phyloP scores from a whole-genome alignment of 371 early-diverging fungal genomes.

The Syncephalastrum monosporum region DNA sequence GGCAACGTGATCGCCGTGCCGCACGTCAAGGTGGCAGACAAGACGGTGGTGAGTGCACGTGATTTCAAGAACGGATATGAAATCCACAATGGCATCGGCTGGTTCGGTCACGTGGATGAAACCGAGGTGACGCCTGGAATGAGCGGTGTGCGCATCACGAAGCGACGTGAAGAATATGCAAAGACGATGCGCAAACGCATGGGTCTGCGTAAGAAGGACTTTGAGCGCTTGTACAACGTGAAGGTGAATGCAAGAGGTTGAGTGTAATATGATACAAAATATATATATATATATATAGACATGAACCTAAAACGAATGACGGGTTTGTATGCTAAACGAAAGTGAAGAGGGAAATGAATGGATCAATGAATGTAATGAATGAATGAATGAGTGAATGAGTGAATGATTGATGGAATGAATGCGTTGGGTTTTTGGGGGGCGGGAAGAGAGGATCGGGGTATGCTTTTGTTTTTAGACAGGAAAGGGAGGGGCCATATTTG shows the following conservation, averaged over 20 bases:
- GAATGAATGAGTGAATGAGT: too few species aligned
- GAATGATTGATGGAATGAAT: not conserved
- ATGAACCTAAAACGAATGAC: not conserved
- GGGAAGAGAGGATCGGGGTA: not conserved
- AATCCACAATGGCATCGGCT: constrained; percentile 28
- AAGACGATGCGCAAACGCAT: constrained; percentile 26
- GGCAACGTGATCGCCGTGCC: constrained; percentile 40
- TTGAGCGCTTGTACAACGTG: constrained; percentile 6
- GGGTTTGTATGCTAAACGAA: too few species aligned
- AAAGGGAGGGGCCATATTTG: not conserved
- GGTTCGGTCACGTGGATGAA: constrained; percentile 24
- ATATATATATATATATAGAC: constrained; percentile 1
- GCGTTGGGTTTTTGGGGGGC: too few species aligned
- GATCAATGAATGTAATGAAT: too few species aligned
- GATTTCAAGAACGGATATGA: constrained; percentile 81
- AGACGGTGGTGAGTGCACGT: constrained; percentile 50
- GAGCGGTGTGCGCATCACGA: constrained; percentile 19
- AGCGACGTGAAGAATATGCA: constrained; percentile 19
- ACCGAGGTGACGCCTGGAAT: constrained; percentile 14
- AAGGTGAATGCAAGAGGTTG: constrained; percentile 2
- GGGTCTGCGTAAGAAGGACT: constrained; percentile 20
- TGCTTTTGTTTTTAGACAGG: constrained; percentile 3
- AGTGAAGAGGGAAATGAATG: too few species aligned
- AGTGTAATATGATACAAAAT: not conserved
- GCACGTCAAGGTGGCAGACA: constrained; percentile 60